Evolutionary conservation across 345 rosid species (phyloP), one percentile per base, ranked within the genome.

Genomic region (Linum trigynum): DNA sequence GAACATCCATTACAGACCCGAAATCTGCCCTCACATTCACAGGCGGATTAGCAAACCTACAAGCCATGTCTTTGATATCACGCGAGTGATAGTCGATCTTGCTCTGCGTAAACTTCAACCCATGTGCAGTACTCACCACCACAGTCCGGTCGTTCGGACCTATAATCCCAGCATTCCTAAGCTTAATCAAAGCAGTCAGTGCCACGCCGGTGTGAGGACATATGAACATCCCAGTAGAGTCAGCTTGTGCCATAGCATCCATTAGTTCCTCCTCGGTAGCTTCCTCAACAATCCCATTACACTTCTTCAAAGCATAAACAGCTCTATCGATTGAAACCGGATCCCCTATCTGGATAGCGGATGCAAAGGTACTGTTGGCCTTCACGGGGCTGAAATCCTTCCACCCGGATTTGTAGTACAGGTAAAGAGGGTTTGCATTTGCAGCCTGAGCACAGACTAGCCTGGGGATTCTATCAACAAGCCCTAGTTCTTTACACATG

Each of bases 131-230:
- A 67, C 95, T 91, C 55, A 91, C 98, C 74, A 91, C 98, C 39
- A 91, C 90, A 0, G 96, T 83, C 76, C 87, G 53, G 50, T 89
- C 98, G 7, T 75, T 81, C 0, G 89, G 74, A 17, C 75, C 78
- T 23, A 91, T 89, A 64, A 89, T 79, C 70, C 96, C 96, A 15
- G 85, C 83, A 5, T 80, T 80, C 80, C 96, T 84, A 58, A 89
- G 90, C 80, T 91, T 91, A 59, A 75, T 71, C 80, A 91, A 58
- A 2, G 98, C 98, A 0, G 95, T 82, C 55, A 91, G 68, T 3
- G 98, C 98, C 48, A 91, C 96, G 57, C 98, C 98, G 2, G 98
- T 89, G 68, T 91, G 98, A 2, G 98, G 96, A 56, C 98, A 91
- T 5, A 83, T 87, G 76, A 91, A 91, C 96, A 91, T 91, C 57